Evolutionary conservation across 352 stramenopile species (phyloP), one percentile per base, ranked within the genome.

Genomic region (Hyaloperonospora arabidopsidis): DNA sequence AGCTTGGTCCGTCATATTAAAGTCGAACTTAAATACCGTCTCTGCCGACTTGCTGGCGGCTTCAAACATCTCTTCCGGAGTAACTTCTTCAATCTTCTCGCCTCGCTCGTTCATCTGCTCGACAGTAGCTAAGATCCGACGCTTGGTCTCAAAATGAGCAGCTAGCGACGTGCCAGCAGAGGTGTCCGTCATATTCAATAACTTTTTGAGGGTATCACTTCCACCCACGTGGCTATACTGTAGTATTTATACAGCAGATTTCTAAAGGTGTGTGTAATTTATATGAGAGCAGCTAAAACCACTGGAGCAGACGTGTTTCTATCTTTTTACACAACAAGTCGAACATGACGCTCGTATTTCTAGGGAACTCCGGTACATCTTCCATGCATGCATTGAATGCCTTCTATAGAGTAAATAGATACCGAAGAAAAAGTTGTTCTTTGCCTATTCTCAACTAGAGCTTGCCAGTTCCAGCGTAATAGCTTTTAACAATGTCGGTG

Each of bases 281-380:
- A n/a, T n/a, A n/a, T n/a, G n/a, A n/a, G n/a, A n/a, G n/a, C n/a
- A n/a, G n/a, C n/a, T n/a, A 8, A 32, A 32, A 32, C 25, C 25
- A 32, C 25, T 32, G 25, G 25, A 25, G 17, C 38, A 23, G 7
- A 19, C n/a, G 12, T 45, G 17, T 18, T n/a, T 17, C 6, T 21
- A 17, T 29, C 12, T 25, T 17, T 19, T 15, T 48, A 41, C 46
- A 44, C 46, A 68, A 49, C 70, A 65, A 65, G 17, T 12, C 28
- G 35, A 55, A 34, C 44, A 67, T 83, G 62, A 67, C 76, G 72
- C 70, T 89, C 32, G 76, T 89, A 36, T 86, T 87, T 50, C 74
- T 89, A 19, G 79, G 79, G 22, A 89, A 87, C 55, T 68, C 76
- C 19, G 76, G 79, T 87, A 56, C 64, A 68, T 56, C 4, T 10